phyloP scores from a whole-genome alignment of 805 yeast species.

The Wickerhamiella lipophila region DNA sequence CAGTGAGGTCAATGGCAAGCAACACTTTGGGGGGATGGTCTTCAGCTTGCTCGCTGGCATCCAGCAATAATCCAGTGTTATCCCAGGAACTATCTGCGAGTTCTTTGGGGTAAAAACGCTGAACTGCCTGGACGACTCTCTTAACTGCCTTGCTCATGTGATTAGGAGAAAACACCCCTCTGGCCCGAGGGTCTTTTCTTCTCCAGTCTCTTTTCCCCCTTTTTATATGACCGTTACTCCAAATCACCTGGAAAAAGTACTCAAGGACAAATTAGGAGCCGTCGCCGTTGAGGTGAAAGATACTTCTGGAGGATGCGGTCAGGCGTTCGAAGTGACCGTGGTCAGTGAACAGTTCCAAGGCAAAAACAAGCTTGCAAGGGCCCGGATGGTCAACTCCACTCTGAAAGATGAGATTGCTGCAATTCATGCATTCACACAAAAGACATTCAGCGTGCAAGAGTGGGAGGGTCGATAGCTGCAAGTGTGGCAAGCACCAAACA shows the following conservation, averaged over 20 bases:
- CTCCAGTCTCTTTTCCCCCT: too few relatives aligned
- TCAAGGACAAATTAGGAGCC: conserved; percentile 48
- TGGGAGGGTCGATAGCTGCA: conserved; percentile 45
- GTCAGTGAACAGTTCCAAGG: conserved; percentile 63
- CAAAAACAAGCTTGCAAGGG: conserved; percentile 75
- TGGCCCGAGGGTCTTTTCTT: not conserved
- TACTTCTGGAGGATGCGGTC: conserved; percentile 92
- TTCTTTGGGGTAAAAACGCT: conserved; percentile 63
- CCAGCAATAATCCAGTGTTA: conserved; percentile 83
- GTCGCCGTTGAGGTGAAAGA: conserved; percentile 60
- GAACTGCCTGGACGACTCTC: conserved; percentile 30
- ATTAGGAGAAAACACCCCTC: not conserved
- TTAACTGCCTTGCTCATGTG: conserved; percentile 12
- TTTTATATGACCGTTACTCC: conserved; percentile 13
- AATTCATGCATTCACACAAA: conserved; percentile 91
- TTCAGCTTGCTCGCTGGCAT: conserved; percentile 33
- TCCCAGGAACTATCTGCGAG: conserved; percentile 90
- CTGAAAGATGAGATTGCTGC: conserved; percentile 72
- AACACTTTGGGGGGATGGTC: conserved; percentile 31
- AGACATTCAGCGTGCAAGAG: conserved; percentile 65
- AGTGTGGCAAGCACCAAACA: too few relatives aligned
- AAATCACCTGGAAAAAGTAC: conserved; percentile 22
- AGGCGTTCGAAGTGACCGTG: conserved; percentile 86
- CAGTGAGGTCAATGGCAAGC: conserved; percentile 76
- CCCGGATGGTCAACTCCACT: conserved; percentile 67